Evolutionary conservation across 164 flowering plant species (phyloP).

Genomic region (Houttuynia cordata): DNA sequence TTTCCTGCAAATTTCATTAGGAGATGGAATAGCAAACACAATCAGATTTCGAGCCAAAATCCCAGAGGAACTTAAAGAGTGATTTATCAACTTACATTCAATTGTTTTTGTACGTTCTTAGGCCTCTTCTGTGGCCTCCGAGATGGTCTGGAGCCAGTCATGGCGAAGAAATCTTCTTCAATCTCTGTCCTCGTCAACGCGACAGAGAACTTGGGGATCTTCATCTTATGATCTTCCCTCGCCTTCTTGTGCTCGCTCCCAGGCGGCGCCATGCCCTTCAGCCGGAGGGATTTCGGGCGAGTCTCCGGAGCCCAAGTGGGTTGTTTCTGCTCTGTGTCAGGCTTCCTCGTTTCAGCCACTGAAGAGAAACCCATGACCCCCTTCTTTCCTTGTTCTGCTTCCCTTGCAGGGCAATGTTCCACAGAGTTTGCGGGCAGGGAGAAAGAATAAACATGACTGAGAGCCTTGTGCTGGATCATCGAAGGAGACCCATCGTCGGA

Average conservation of each 20-base stretch:
- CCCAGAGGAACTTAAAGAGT: not conserved
- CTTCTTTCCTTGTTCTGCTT: too few relatives aligned
- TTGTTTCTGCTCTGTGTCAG: too few relatives aligned
- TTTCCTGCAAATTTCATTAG: not conserved
- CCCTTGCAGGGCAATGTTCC: too few relatives aligned
- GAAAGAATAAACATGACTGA: too few relatives aligned
- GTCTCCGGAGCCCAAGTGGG: not conserved
- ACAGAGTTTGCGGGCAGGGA: too few relatives aligned
- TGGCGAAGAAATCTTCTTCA: constrained; percentile 53
- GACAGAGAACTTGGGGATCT: constrained; percentile 30
- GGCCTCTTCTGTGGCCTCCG: constrained; percentile 65
- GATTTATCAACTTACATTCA: constrained; percentile 1
- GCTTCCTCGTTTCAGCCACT: too few relatives aligned
- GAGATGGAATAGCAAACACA: not conserved
- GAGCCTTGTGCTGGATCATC: too few relatives aligned
- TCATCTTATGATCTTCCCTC: constrained; percentile 19
- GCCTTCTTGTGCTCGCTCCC: not conserved
- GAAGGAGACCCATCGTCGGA: too few relatives aligned
- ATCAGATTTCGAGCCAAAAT: not conserved
- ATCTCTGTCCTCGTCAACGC: constrained; percentile 46
- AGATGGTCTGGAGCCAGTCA: constrained; percentile 44
- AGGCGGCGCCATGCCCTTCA: constrained; percentile 5
- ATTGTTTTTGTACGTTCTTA: constrained; percentile 32
- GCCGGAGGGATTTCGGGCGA: constrained; percentile 1
- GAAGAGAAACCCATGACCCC: too few relatives aligned